These are phyloP conservation scores for Picochlorum sp. DNA, from an alignment of 139 green algal genomes.

Conservation along the genomic window DNA sequence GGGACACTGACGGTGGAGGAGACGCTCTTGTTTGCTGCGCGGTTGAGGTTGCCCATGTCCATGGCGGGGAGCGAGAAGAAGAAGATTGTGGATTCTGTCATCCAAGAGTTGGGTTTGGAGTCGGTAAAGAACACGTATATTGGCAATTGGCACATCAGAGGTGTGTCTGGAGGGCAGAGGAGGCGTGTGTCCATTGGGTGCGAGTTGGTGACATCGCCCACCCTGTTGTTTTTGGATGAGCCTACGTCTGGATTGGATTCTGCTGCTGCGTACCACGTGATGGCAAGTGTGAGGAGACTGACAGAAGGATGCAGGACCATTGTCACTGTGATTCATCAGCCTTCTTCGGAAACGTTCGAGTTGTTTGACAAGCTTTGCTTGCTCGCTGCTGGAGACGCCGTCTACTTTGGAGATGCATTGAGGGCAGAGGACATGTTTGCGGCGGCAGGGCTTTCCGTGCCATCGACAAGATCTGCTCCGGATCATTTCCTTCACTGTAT, in stretches of 20 bases:
- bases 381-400: slow-evolving; percentile 25
- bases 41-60: slow-evolving; percentile 37
- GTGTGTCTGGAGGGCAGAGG: slow-evolving; percentile 54
- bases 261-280: slow-evolving; percentile 47
- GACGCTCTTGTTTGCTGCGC: slow-evolving; percentile 43
- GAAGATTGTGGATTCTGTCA: slow-evolving; percentile 23
- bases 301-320: slow-evolving; percentile 34
- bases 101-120: slow-evolving; percentile 37
- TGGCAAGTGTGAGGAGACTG: slow-evolving; percentile 32
- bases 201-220: slow-evolving; percentile 64
- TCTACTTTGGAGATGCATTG: slow-evolving; percentile 48
- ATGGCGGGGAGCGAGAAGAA: slow-evolving; percentile 20
- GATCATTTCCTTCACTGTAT: slow-evolving; percentile 65
- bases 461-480: slow-evolving; percentile 36
- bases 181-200: slow-evolving; percentile 62
- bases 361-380: slow-evolving; percentile 53
- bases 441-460: slow-evolving; percentile 46
- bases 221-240: slow-evolving; percentile 81
- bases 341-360: slow-evolving; percentile 44
- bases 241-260: slow-evolving; percentile 69
- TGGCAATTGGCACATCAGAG: slow-evolving; percentile 21
- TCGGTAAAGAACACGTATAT: slow-evolving; percentile 31
- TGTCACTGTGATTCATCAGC: slow-evolving; percentile 56
- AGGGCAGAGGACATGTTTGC: slow-evolving; percentile 42
- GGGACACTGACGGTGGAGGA: slow-evolving; percentile 36